These are phyloP conservation scores for Ensete ventricosum DNA, from an alignment of 176 grass and related monocot species.

Conservation along the genomic window DNA sequence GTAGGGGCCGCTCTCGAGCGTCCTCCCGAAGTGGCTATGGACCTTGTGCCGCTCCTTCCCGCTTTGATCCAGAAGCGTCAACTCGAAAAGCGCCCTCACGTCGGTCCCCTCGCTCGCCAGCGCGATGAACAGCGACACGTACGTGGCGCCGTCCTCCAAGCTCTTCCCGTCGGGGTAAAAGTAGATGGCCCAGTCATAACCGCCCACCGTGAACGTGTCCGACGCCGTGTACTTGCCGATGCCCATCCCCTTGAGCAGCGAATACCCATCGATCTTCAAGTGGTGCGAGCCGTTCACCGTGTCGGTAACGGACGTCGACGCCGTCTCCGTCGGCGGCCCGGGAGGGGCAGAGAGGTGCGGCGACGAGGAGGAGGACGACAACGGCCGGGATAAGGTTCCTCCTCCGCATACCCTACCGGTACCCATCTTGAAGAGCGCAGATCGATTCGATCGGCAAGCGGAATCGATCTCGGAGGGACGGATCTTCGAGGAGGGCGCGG, in stretches of 20 bases:
- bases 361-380: neutral
- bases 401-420: neutral
- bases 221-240: slow-evolving; percentile 9
- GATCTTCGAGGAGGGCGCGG: no score
- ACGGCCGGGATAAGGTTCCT: neutral
- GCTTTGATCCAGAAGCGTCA: slow-evolving; percentile 14
- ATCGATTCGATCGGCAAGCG: neutral
- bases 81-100: slow-evolving; percentile 14
- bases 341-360: neutral
- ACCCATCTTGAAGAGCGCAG: neutral
- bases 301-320: slow-evolving; percentile 8
- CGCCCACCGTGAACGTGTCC: slow-evolving; percentile 10
- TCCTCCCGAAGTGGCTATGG: slow-evolving; percentile 17
- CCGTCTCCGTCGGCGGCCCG: neutral
- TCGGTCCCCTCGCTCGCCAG: slow-evolving; percentile 14
- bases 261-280: slow-evolving; percentile 11
- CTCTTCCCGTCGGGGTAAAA: slow-evolving; percentile 17
- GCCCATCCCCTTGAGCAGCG: slow-evolving; percentile 17
- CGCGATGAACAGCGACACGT: slow-evolving; percentile 10
- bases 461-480: neutral
- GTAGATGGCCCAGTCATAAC: slow-evolving; percentile 15
- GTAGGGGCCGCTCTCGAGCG: slow-evolving; percentile 10
- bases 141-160: slow-evolving; percentile 4
- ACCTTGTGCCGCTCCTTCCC: slow-evolving; percentile 16
- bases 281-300: slow-evolving; percentile 13